Percentiles rank a stretch among this genome's conserved stretches.
phyloP scores from a whole-genome alignment of 2,329 filamentous ascomycete species.

The Cordyceps farinosa region DNA sequence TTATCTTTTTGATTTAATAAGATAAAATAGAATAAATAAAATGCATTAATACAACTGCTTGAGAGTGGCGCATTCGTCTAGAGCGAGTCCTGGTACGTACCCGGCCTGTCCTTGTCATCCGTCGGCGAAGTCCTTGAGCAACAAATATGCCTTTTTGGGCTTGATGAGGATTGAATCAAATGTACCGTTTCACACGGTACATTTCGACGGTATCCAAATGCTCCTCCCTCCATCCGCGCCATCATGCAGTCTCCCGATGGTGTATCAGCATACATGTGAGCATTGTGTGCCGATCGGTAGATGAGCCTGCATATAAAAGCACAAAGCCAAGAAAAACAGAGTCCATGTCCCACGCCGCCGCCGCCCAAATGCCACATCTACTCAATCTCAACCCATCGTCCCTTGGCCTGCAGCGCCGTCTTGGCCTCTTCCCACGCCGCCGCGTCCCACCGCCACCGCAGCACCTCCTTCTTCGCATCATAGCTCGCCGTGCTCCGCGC shows the following conservation, averaged over 20 bases:
- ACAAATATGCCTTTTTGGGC: no score
- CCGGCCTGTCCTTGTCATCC: background rate
- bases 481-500: conserved; percentile 14
- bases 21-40: no score
- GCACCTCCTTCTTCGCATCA: conserved; percentile 11
- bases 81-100: background rate
- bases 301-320: no score
- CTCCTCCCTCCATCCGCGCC: background rate
- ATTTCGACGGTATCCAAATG: no score
- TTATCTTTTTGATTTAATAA: no score
- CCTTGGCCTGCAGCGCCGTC: conserved; percentile 16
- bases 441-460: conserved; percentile 16
- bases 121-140: no score
- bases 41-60: no score
- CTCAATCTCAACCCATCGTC: conserved; percentile 19
- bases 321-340: background rate
- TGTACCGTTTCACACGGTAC: no score
- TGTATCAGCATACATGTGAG: background rate
- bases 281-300: no score
- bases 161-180: no score
- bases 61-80: no score
- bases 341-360: background rate
- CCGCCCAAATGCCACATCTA: background rate
- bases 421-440: conserved; percentile 20
- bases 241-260: background rate